These are phyloP conservation scores for Saksenaea oblongispora DNA, from an alignment of 371 early-diverging fungal species.

Conservation along the genomic window DNA sequence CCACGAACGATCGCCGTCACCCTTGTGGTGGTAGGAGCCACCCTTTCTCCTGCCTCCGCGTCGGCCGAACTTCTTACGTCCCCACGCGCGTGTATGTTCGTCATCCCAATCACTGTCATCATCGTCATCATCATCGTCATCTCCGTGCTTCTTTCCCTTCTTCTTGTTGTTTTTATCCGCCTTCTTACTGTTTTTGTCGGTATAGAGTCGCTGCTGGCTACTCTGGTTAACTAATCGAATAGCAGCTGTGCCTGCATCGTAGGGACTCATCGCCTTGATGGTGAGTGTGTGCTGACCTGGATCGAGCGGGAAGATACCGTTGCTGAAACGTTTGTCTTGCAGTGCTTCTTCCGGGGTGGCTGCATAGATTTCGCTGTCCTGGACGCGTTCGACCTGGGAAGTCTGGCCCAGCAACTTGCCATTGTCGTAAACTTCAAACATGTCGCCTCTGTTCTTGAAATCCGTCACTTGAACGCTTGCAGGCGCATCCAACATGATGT, in stretches of 20 bases:
- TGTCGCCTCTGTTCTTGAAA: conserved; percentile 3
- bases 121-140: not conserved
- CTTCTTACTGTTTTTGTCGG: not conserved
- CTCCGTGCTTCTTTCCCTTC: not conserved
- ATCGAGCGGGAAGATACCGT: not conserved
- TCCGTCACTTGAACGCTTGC: conserved; percentile 16
- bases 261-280: conserved; percentile 5
- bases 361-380: not conserved
- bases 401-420: conserved; percentile 7
- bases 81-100: no score
- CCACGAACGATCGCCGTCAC: not conserved
- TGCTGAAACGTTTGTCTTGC: not conserved
- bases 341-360: conserved; percentile 5
- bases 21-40: not conserved
- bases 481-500: conserved; percentile 28
- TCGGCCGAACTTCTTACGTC: no score
- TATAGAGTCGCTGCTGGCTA: not conserved
- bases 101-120: not conserved
- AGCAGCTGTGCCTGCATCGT: not conserved
- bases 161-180: not conserved
- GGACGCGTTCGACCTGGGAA: not conserved
- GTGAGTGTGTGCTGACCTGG: conserved; percentile 1
- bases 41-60: no score
- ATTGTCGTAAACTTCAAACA: conserved; percentile 5
- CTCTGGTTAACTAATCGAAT: not conserved